A percentile compares a stretch with the other conserved stretches of the same genome.
phyloP scores from a whole-genome alignment of 1,284 basidiomycete species.

The Boletellus dicymbophilus region DNA sequence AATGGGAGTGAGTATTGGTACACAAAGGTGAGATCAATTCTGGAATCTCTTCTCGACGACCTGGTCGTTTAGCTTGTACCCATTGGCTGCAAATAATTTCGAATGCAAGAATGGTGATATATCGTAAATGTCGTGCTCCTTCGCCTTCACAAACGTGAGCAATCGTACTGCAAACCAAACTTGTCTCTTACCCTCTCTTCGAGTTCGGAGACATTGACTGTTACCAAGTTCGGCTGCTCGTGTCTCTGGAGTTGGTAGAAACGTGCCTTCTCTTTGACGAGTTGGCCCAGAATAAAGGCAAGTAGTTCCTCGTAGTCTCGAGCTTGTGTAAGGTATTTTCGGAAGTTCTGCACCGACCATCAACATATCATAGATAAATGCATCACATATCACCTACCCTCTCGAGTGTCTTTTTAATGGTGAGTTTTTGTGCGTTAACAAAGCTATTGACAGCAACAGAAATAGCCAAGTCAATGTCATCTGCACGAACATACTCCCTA shows the following conservation, averaged over 20 bases:
- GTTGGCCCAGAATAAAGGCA: slow-evolving; percentile 90
- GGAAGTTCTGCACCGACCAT: slow-evolving; percentile 70
- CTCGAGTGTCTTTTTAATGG: slow-evolving; percentile 97
- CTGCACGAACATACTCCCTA: slow-evolving; percentile 92
- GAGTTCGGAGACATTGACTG: slow-evolving; percentile 77
- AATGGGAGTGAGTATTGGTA: slow-evolving; percentile 5
- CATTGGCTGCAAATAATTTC: slow-evolving; percentile 87
- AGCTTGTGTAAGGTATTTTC: slow-evolving; percentile 95
- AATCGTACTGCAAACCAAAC: background rate
- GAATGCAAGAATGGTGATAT: slow-evolving; percentile 84
- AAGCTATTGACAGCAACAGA: slow-evolving; percentile 95
- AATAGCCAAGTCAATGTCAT: slow-evolving; percentile 98
- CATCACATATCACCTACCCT: slow-evolving; percentile 56
- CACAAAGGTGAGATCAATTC: slow-evolving; percentile 25
- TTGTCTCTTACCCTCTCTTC: slow-evolving; percentile 71
- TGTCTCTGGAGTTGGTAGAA: slow-evolving; percentile 77
- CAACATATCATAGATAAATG: slow-evolving; percentile 6
- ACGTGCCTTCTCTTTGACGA: slow-evolving; percentile 94
- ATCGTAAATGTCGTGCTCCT: slow-evolving; percentile 95
- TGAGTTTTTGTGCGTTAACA: slow-evolving; percentile 96
- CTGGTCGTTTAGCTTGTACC: slow-evolving; percentile 73
- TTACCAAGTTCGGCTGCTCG: slow-evolving; percentile 74
- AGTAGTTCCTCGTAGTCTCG: slow-evolving; percentile 96
- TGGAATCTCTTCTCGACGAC: slow-evolving; percentile 73
- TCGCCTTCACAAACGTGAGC: slow-evolving; percentile 60